Conservation (phyloP, 352 stramenopile genomes). For the Phytophthora boehmeriae region DNA sequence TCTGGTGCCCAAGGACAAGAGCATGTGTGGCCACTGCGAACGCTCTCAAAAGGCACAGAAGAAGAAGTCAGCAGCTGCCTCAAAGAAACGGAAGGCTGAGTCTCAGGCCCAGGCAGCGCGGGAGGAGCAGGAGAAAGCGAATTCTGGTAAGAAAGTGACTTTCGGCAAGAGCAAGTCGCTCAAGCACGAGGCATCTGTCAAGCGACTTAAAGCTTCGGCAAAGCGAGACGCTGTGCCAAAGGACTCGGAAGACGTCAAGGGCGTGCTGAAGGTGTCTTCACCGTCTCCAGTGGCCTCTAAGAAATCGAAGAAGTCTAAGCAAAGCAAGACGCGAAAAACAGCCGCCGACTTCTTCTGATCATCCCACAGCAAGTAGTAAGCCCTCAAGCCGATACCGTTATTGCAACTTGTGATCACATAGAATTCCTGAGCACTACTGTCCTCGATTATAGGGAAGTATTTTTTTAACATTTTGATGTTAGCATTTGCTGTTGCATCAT, state of each 20-base stretch:
- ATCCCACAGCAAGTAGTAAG: slow-evolving; percentile 4
- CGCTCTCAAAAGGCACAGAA: slow-evolving; percentile 62
- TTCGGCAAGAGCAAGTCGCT: slow-evolving; percentile 89
- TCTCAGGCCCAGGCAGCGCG: slow-evolving; percentile 34
- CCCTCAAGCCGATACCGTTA: slow-evolving; percentile 14
- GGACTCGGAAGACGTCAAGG: slow-evolving; percentile 66
- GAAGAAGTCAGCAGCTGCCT: slow-evolving; percentile 50
- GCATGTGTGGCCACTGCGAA: slow-evolving; percentile 76
- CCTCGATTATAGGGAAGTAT: slow-evolving; percentile 33
- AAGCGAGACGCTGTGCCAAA: slow-evolving; percentile 64
- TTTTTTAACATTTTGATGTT: slow-evolving; percentile 23
- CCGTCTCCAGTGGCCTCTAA: slow-evolving; percentile 28
- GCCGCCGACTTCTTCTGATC: slow-evolving; percentile 78
- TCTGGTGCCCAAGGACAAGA: slow-evolving; percentile 67
- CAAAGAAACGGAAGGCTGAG: slow-evolving; percentile 75
- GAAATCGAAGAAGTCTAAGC: slow-evolving; percentile 51
- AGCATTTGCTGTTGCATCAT: not conserved
- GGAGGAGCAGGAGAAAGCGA: slow-evolving; percentile 33
- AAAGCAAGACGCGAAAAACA: slow-evolving; percentile 55
- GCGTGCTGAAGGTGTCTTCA: slow-evolving; percentile 68
- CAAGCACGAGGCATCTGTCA: slow-evolving; percentile 79
- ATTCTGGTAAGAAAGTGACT: slow-evolving; percentile 76
- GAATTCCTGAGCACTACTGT: slow-evolving; percentile 17
- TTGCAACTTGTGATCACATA: slow-evolving; percentile 27
- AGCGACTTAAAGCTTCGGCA: slow-evolving; percentile 80